Evolutionary conservation across 352 stramenopile species (phyloP), one percentile per base, ranked within the genome.

Genomic region (Phytophthora foliorum): DNA sequence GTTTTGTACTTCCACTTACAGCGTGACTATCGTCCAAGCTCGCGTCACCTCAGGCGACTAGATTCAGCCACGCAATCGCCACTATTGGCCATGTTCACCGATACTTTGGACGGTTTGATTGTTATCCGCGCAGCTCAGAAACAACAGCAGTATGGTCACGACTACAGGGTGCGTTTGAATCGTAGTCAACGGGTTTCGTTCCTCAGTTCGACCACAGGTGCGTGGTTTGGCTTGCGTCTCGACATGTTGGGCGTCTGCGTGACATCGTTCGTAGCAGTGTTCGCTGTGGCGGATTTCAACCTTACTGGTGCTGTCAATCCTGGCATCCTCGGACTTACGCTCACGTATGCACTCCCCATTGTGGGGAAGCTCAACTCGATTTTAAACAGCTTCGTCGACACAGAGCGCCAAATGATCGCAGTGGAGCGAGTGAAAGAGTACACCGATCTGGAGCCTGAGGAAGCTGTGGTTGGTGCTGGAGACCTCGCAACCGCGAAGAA

Each of bases 321-420:
- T 11, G 90, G 90, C 1, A 77, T 95, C 1, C 63, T 97, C 1
- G 93, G 92, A 1, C 75, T 98, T n/a, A 97, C 91, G 22, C 80
- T 98, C n/a, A 95, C 88, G 31, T 98, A 98, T 49, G 87, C 93
- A 13, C 72, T 97, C 19, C 90, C 91, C 1, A 89, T 98, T 45
- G 90, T 98, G 6, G 82, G 81, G 8, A 97, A 95, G 53, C 66
- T 97, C n/a, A 97, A 96, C 44, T 80, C 85, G 0, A 81, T 95
- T 17, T 72, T 98, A 14, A 88, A 86, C 5, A 91, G 84, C 27
- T 95, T 97, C 24, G 76, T 95, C 32, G 89, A 94, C 48, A 97
- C 91, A 1, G 93, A 98, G 72, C 91, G 94, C 24, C 86, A 97
- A 39, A 96, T 98, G 87, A 93, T 98, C n/a, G 83, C 86, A 6